Base-by-base conservation (phyloP, 164 flowering plant species). In the Nymphaea thermarum region DNA sequence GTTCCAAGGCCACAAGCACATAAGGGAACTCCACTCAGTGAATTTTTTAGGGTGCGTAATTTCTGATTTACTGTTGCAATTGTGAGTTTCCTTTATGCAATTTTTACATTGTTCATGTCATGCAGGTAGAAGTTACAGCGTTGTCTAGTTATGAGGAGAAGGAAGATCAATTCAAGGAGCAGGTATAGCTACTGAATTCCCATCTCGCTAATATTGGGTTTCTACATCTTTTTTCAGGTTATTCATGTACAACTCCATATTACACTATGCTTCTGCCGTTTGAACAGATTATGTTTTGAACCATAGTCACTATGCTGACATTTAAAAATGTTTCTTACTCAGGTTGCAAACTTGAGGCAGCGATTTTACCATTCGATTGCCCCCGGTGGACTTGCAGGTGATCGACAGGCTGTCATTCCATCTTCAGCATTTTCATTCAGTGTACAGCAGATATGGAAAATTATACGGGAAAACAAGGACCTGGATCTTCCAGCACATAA, bases 331-430 rank as follows among this genome's bases (percentile, higher is more conserved):
- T 25, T 51, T 10, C 3, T 51, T 10, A 10, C 14, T 72, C 67
- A 94, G 99, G 99, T 95, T 73, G 90, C 89, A 47, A 77, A 73
- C 77, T 78, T 95, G 66, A 86, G 94, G 75, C 90, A 90, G 80
- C 78, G 87, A 47, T 95, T 95, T 80, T 82, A 74, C 76, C 92
- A 92, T 75, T 95, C 99, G 68, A 95, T 90, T 66, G 91, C 96
- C 59, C 99, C 98, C 69, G 99, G 99, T 71, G 99, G 99, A 47
- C 97, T 95, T 79, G 99, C 99, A 71, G 99, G 99, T 72, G 99
- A 95, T 78, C 82, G 99, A 43, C 82, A 84, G 57, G 98, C 80
- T 64, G 99, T 89, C 12, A 97, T 95, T 68, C 99, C 99, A 75
- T 94, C 98, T 67, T 90, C 99, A 69, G 99, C 98, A n/a, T 95